phyloP scores from a whole-genome alignment of 148 eudicot genomes.

The Dianthus caryophyllus region DNA sequence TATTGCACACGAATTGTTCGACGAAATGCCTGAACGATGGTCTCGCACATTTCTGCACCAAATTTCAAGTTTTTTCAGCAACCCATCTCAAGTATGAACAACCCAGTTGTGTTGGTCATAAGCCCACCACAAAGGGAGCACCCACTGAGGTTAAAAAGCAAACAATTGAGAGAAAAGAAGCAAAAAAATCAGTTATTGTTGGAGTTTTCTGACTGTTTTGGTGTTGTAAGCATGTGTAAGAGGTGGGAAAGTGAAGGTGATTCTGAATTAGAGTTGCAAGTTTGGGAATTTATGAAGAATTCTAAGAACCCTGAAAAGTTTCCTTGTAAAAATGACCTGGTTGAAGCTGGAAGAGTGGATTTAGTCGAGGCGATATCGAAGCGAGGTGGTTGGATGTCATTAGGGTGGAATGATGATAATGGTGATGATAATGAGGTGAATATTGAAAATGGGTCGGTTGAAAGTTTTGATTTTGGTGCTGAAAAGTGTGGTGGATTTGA shows the following conservation, averaged over 20 bases:
- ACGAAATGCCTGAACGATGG: conserved; percentile 90
- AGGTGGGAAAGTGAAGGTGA: conserved; percentile 45
- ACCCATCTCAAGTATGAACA: conserved; percentile 30
- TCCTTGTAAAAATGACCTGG: conserved; percentile 55
- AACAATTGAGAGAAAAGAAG: conserved; percentile 16
- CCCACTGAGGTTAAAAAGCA: conserved; percentile 11
- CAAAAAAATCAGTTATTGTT: conserved; percentile 17
- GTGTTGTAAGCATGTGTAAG: conserved; percentile 33
- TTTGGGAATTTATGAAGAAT: conserved; percentile 65
- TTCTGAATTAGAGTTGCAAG: conserved; percentile 50
- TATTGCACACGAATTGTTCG: conserved; percentile 38
- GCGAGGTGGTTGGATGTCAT: conserved; percentile 74
- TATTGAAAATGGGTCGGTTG: conserved; percentile 13
- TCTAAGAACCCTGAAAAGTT: conserved; percentile 58
- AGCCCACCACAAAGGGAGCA: conserved; percentile 18
- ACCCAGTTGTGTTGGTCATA: conserved; percentile 16
- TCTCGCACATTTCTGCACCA: conserved; percentile 34
- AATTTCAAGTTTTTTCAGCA: conserved; percentile 17
- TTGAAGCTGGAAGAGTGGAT: conserved; percentile 61
- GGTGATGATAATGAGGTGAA: conserved; percentile 18
- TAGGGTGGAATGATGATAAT: conserved; percentile 61
- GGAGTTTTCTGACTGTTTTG: conserved; percentile 30
- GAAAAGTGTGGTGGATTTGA: conserved; percentile 17
- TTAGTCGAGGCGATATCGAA: conserved; percentile 55
- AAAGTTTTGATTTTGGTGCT: conserved; percentile 12